phyloP scores from a whole-genome alignment of 257 asterid genomes.

The Gardenia jasminoides region DNA sequence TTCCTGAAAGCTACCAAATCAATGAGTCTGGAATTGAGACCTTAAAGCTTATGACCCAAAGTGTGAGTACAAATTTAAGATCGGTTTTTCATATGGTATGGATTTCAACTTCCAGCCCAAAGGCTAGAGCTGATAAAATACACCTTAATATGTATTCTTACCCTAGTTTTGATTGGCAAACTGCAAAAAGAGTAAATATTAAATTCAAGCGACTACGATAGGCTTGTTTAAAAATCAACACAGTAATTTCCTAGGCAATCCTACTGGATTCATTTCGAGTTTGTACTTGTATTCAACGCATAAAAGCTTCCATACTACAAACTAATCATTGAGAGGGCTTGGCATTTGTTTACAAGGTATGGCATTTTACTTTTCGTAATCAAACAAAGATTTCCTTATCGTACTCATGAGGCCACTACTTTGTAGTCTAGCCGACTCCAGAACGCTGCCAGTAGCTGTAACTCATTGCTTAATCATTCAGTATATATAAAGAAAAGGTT shows the following conservation, averaged over 20 bases:
- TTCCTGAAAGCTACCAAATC: neutral
- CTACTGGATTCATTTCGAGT: no score
- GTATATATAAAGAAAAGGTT: no score
- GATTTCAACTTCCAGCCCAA: neutral
- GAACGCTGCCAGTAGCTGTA: neutral
- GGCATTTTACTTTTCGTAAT: neutral
- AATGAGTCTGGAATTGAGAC: neutral
- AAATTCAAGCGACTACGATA: neutral
- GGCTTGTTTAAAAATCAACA: no score
- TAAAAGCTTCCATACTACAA: no score
- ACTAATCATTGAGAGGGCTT: no score
- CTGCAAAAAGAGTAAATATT: neutral
- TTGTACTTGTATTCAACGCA: no score
- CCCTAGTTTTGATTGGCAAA: neutral
- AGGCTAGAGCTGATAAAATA: neutral
- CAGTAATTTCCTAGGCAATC: no score
- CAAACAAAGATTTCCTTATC: neutral
- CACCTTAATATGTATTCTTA: neutral
- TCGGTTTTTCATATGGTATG: neutral
- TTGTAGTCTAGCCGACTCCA: neutral
- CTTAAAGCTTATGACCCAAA: neutral
- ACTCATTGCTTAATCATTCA: neutral
- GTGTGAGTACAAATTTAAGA: neutral
- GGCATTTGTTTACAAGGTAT: neutral
- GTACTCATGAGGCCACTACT: neutral